Percentiles rank a stretch among this genome's conserved stretches.
Conservation (phyloP, 202 grass and related monocot species). For the Schoenoplectus triqueter region DNA sequence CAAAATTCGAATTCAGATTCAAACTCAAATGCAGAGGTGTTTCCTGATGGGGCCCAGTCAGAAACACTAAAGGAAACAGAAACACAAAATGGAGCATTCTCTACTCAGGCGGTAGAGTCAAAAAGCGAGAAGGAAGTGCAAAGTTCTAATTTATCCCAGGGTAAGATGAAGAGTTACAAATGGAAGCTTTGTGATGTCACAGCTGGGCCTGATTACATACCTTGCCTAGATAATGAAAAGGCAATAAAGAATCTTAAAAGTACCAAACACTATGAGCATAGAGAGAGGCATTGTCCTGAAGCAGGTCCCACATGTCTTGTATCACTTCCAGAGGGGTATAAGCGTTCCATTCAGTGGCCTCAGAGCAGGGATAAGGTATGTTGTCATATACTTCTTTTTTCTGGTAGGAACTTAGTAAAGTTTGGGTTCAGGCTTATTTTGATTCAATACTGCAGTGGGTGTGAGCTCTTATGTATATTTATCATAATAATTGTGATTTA, state of each 20-base stretch:
- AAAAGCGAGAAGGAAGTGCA: conserved; percentile 78
- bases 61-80: conserved; percentile 87
- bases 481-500: too few species aligned
- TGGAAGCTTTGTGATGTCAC: conserved; percentile 89
- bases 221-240: conserved; percentile 96
- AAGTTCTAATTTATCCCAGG: conserved; percentile 50
- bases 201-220: conserved; percentile 75
- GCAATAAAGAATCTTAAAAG: conserved; percentile 80
- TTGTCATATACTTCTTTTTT: conserved; percentile 38
- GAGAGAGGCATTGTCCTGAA: conserved; percentile 94
- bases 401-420: conserved; percentile 1
- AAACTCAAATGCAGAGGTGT: conserved; percentile 47
- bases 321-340: conserved; percentile 79
- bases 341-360: conserved; percentile 71
- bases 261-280: conserved; percentile 94
- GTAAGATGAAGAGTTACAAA: conserved; percentile 49
- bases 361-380: conserved; percentile 84
- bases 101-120: conserved; percentile 80
- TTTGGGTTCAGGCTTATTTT: background rate
- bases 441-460: background rate
- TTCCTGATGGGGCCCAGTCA: conserved; percentile 73
- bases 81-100: conserved; percentile 72
- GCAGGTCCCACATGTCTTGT: conserved; percentile 85
- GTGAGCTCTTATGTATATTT: background rate
- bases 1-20: conserved; percentile 1